These are phyloP conservation scores for Trichosporon ovoides DNA, from an alignment of 1,284 basidiomycete species.

Conservation along the genomic window DNA sequence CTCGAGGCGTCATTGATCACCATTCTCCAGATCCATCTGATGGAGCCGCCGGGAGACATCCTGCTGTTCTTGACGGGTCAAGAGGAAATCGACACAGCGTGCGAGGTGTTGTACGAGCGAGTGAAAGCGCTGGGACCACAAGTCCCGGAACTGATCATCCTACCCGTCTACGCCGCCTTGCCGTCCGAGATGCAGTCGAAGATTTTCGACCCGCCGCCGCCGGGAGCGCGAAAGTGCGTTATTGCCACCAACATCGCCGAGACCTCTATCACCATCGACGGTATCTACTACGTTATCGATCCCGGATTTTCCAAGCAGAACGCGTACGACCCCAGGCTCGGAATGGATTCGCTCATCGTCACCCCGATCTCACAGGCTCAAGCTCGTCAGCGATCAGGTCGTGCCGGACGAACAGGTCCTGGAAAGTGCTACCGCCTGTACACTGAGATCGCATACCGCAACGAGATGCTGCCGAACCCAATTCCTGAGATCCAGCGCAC, in stretches of 20 bases:
- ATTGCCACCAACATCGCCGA: slow-evolving; percentile 99
- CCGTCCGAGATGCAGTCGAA: slow-evolving; percentile 96
- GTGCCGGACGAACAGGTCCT: slow-evolving; percentile 94
- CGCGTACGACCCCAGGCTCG: slow-evolving; percentile 91
- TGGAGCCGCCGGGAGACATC: slow-evolving; percentile 93
- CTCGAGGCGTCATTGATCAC: slow-evolving; percentile 97
- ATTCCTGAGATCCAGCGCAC: slow-evolving; percentile 97
- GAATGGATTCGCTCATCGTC: slow-evolving; percentile 98
- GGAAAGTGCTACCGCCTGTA: slow-evolving; percentile 98
- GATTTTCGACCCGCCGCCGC: slow-evolving; percentile 96
- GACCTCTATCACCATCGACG: slow-evolving; percentile 95
- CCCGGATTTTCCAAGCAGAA: slow-evolving; percentile 99
- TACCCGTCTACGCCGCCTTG: slow-evolving; percentile 95
- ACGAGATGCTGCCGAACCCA: slow-evolving; percentile 97
- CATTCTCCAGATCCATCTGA: slow-evolving; percentile 98
- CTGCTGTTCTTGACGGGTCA: slow-evolving; percentile 97
- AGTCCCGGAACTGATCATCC: slow-evolving; percentile 91
- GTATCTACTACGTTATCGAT: slow-evolving; percentile 98
- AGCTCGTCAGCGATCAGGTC: slow-evolving; percentile 88
- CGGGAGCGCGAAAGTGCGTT: slow-evolving; percentile 93
- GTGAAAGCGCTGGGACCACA: slow-evolving; percentile 97
- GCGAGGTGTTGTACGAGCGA: slow-evolving; percentile 94
- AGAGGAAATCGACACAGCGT: slow-evolving; percentile 96
- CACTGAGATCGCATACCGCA: slow-evolving; percentile 94
- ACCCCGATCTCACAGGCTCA: slow-evolving; percentile 99